Conservation (phyloP, 83 land plant genomes). For the Picea abies region DNA sequence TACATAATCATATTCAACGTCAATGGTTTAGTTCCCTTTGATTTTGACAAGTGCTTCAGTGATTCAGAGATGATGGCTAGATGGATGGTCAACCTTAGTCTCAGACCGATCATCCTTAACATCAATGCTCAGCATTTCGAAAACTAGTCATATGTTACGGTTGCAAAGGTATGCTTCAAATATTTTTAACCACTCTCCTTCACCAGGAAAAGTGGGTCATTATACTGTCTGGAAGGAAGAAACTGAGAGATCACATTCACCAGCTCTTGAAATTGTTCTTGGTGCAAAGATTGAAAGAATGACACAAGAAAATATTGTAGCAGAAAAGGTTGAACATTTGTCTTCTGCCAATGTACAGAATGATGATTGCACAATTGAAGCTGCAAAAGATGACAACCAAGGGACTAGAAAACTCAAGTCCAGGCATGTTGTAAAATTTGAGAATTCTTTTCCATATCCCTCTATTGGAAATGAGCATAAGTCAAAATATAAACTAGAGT, state of each 20-base stretch:
- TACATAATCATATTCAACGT: no score
- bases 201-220: slow-evolving; percentile 25
- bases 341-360: slow-evolving; percentile 18
- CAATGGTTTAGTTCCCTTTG: no score
- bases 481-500: slow-evolving; percentile 24
- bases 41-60: no score
- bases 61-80: no score
- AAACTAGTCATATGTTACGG: no score
- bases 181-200: slow-evolving; percentile 36
- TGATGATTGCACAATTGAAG: slow-evolving; percentile 1
- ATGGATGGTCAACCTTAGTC: no score
- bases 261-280: neutral
- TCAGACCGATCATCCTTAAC: no score
- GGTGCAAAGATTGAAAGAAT: neutral
- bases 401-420: slow-evolving; percentile 2
- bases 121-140: no score
- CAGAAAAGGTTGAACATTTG: slow-evolving; percentile 5
- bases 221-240: slow-evolving; percentile 8
- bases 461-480: slow-evolving; percentile 26
- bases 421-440: slow-evolving; percentile 6
- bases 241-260: neutral
- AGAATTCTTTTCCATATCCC: slow-evolving; percentile 26
- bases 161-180: no score
- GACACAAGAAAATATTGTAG: slow-evolving; percentile 8
- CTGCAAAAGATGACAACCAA: neutral